Conservation (phyloP, 129 eudicot genomes). For the Artemisia annua region DNA sequence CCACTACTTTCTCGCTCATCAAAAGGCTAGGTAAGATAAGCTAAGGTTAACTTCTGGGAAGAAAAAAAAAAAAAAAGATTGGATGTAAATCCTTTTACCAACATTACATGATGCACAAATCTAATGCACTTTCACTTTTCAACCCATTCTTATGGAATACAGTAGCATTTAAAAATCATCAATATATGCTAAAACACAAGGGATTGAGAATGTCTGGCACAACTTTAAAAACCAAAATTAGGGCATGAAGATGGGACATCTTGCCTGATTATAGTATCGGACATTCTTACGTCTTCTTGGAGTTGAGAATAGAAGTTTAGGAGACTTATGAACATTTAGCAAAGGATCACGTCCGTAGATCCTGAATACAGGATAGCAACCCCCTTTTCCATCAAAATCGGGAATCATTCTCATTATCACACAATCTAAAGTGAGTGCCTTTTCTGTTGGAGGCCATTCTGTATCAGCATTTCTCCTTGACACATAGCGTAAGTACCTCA, state of each 20-base stretch:
- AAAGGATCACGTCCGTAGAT: constrained; percentile 79
- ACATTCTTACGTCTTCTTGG: constrained; percentile 66
- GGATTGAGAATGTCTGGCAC: constrained; percentile 1
- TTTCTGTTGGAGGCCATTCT: constrained; percentile 80
- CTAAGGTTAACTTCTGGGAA: too few species aligned
- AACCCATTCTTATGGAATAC: neutral
- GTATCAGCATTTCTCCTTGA: constrained; percentile 67
- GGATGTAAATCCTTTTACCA: too few species aligned
- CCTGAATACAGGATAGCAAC: constrained; percentile 76
- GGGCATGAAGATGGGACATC: neutral
- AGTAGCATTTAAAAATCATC: neutral
- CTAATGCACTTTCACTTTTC: too few species aligned
- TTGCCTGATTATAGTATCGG: constrained; percentile 80
- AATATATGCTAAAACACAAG: neutral
- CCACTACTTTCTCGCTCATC: too few species aligned
- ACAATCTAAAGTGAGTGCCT: constrained; percentile 78
- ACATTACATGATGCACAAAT: too few species aligned
- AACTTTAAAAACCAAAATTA: neutral
- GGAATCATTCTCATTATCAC: constrained; percentile 79
- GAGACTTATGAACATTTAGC: constrained; percentile 51
- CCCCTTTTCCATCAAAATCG: constrained; percentile 64
- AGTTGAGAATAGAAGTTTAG: constrained; percentile 77
- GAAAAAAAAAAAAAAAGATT: too few species aligned
- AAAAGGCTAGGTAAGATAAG: too few species aligned
- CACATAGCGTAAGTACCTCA: constrained; percentile 80